Evolutionary conservation across 768 basidiomycete species (phyloP).

Genomic region (Gloeostereum incarnatum): DNA sequence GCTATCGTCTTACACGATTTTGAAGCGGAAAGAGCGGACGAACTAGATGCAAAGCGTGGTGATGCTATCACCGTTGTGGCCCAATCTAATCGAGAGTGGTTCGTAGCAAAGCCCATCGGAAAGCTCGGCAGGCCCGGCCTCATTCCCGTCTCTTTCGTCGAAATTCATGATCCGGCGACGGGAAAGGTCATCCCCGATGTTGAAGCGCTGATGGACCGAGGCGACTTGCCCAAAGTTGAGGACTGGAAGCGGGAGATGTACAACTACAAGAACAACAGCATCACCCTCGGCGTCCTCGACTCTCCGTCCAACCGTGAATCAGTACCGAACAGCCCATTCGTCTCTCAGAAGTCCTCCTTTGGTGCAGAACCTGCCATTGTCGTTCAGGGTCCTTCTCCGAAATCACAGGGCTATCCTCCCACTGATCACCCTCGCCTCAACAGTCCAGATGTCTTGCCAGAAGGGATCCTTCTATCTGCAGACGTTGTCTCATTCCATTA

Average conservation of each 20-base stretch:
- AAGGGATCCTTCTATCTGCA: slow-evolving; percentile 80
- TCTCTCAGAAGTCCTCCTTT: slow-evolving; percentile 9
- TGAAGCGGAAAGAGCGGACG: slow-evolving; percentile 89
- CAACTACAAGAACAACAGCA: slow-evolving; percentile 93
- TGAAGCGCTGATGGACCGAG: slow-evolving; percentile 70
- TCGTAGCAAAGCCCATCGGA: slow-evolving; percentile 97
- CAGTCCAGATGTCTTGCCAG: slow-evolving; percentile 47
- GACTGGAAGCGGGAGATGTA: slow-evolving; percentile 97
- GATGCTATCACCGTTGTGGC: slow-evolving; percentile 96
- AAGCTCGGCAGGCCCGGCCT: slow-evolving; percentile 91
- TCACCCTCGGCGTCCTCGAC: slow-evolving; percentile 89
- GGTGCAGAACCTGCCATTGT: slow-evolving; percentile 12
- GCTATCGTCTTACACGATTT: slow-evolving; percentile 97
- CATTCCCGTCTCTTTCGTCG: slow-evolving; percentile 95
- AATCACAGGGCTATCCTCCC: slow-evolving; percentile 12
- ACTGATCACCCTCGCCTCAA: slow-evolving; percentile 24
- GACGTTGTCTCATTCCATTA: slow-evolving; percentile 95
- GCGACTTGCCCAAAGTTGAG: slow-evolving; percentile 91
- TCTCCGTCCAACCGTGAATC: slow-evolving; percentile 31
- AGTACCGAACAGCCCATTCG: slow-evolving; percentile 33
- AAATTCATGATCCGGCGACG: slow-evolving; percentile 89
- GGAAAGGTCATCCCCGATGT: slow-evolving; percentile 73
- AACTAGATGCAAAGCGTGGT: slow-evolving; percentile 89
- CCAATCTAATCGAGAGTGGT: slow-evolving; percentile 99
- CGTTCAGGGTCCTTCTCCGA: slow-evolving; percentile 19